Evolutionary conservation across 2,329 filamentous ascomycete genomes (phyloP), one percentile per base, ranked within the genome.

Genomic region (Thelonectria rubi): DNA sequence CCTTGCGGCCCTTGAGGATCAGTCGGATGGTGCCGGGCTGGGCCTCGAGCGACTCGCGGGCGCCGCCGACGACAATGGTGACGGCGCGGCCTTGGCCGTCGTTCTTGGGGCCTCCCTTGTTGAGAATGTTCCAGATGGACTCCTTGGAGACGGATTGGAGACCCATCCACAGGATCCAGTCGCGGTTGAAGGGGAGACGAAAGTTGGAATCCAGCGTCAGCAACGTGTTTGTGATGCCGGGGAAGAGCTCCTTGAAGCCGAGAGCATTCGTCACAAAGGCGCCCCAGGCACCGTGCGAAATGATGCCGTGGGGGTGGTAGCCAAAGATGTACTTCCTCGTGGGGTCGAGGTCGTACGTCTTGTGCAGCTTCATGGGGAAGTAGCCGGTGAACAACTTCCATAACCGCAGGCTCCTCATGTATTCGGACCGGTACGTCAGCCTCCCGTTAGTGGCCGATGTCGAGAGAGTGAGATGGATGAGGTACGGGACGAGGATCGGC

Each of bases 121-220:
- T 91, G 15, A 99, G 84, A 8, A 95, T 82, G 72, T 97, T 97
- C 76, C 94, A 90, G 76, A 96, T 97, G 4, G 91, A 94, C 74
- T 97, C 92, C 70, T 93, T 91, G 1, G 92, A 96, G 10, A 99
- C 95, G 5, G 92, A 96, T 8, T 88, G 89, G 40, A 98, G 82
- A 6, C 95, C 95, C 84, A 97, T 89, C 48, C 90, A 87, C 48
- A 98, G 84, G n/a, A 94, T 88, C 76, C 97, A 98, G 77, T 99
- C 94, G 61, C 95, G 88, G 77, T 98, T 97, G 47, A 98, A 85
- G 0, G 95, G 95, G 39, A 97, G 90, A 55, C 92, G 89, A 78
- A 99, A 98, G 79, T 98, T 99, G 54, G 90, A 90, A 72, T 98
- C 95, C n/a, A 99, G 86, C 0, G 95, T 99, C 34, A 98, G 82